A percentile compares a stretch with the other conserved stretches of the same genome.
These are phyloP conservation scores for Gigaspora rosea DNA, from an alignment of 192 early-diverging fungal genomes.

Conservation along the genomic window DNA sequence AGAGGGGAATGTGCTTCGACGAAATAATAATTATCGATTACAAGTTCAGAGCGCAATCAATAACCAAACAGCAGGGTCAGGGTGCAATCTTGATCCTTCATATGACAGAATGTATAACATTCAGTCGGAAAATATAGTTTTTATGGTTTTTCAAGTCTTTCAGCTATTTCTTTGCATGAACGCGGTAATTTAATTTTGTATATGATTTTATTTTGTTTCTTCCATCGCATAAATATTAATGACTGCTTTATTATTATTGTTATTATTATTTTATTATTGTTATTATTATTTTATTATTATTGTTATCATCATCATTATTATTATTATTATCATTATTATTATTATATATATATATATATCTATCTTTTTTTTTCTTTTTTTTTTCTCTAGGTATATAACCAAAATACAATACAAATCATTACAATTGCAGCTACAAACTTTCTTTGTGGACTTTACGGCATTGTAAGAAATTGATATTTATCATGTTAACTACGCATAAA, in stretches of 20 bases:
- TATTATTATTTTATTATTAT: not conserved
- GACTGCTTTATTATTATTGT: not conserved
- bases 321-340: not conserved
- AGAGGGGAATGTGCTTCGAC: not conserved
- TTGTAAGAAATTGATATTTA: not conserved
- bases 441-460: not conserved
- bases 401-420: conserved; percentile 1
- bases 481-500: not conserved
- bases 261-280: not conserved
- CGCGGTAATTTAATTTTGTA: conserved; percentile 4
- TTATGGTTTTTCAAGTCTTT: conserved; percentile 20
- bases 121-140: conserved; percentile 13
- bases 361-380: not conserved
- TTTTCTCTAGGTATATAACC: conserved; percentile 11
- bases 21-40: not conserved
- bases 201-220: not conserved
- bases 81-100: not conserved
- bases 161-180: conserved; percentile 8
- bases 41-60: not conserved
- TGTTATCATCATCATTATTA: not conserved
- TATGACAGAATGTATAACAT: not conserved
- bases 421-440: not conserved
- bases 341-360: not conserved
- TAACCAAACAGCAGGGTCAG: not conserved
- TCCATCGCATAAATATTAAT: not conserved